Evolutionary conservation across 1,139 yeast genomes (phyloP), one percentile per base, ranked within the genome.

Genomic region (Hanseniaspora uvarum): DNA sequence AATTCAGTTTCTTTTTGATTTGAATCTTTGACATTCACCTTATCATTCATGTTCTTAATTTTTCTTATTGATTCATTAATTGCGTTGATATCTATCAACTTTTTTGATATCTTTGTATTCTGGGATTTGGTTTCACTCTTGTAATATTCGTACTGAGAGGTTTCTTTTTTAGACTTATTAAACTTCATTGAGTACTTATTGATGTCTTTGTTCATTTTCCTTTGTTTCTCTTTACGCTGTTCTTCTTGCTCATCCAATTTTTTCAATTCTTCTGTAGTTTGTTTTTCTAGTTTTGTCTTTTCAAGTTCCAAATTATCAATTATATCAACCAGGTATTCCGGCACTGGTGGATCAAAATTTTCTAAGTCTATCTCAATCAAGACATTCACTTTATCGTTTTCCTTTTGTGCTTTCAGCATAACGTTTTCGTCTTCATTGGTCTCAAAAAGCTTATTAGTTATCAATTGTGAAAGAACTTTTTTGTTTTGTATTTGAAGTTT

Each of bases 351-450:
- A 8, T 64, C 62, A 38, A 47, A 53, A 21, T 57, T 55, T 19
- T 59, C 58, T 34, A 67, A 57, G 51, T 65, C 68, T 5, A 60
- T 60, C 48, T 67, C 70, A 36, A 60, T 56, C 1, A 67, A 58
- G 52, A 31, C 46, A 36, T 34, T 52, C 38, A 39, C 10, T 7
- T 39, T 39, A 14, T 39, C 30, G 5, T 39, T 19, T 14, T 39
- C 19, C 3, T 53, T 53, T 24, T 46, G 53, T 50, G 39, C 51
- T 50, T 43, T 49, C 3, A 48, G 33, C 8, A 10, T 30, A 28
- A 3, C 8, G 11, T 21, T 21, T 16, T 43, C 18, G 41, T 45
- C 45, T 43, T 46, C 16, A 49, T 50, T n/a, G 54, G 53, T 6
- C 11, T 36, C 55, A 18, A 55, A 46, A 10, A 39, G 30, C 19